phyloP scores from a whole-genome alignment of 108 stramenopile genomes.

The Pseudonitzschia multiseries region DNA sequence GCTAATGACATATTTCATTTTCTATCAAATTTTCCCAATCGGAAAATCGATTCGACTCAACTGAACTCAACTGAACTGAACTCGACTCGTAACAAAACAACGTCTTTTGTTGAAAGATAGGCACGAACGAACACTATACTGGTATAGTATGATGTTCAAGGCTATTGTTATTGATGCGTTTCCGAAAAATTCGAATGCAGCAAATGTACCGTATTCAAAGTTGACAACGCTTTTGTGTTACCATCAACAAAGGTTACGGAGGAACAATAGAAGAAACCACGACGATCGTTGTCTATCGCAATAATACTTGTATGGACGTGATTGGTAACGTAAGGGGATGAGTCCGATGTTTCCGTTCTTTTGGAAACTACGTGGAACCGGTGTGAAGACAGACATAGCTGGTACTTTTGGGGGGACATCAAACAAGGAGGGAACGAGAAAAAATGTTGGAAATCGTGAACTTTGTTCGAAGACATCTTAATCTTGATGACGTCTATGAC shows the following conservation, averaged over 20 bases:
- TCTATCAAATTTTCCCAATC: background rate
- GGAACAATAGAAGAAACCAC: conserved; percentile 6
- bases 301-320: background rate
- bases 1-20: background rate
- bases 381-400: background rate
- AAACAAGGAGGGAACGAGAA: too few species aligned
- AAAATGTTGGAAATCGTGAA: too few species aligned
- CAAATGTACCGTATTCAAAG: background rate
- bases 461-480: too few species aligned
- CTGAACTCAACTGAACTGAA: too few species aligned
- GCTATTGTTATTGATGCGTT: background rate
- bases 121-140: background rate
- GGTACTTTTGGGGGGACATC: background rate
- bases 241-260: background rate
- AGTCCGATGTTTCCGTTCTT: background rate
- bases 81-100: too few species aligned
- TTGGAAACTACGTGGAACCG: background rate
- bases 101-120: too few species aligned
- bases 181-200: background rate
- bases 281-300: background rate
- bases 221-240: background rate
- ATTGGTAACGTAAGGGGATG: background rate
- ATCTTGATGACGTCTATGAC: too few species aligned
- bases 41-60: background rate
- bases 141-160: too few species aligned